Evolutionary conservation across 805 yeast species (phyloP).

Genomic region (Cyberlindnera mycetangii): DNA sequence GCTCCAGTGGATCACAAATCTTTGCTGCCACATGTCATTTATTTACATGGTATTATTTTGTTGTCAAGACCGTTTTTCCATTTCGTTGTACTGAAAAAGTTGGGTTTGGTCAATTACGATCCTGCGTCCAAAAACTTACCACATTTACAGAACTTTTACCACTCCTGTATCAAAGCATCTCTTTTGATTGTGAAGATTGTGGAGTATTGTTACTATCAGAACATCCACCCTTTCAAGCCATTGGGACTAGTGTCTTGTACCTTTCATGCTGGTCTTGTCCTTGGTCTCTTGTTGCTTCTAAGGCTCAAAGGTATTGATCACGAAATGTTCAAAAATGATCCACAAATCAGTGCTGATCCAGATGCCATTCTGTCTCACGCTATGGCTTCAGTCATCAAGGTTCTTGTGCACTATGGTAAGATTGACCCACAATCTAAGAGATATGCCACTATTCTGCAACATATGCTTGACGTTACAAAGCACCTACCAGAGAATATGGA

Average conservation of each 20-base stretch:
- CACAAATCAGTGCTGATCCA: conserved; percentile 15
- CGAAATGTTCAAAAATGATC: conserved; percentile 19
- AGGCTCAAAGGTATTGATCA: conserved; percentile 18
- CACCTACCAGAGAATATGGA: background rate
- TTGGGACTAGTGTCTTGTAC: conserved; percentile 32
- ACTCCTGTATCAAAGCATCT: conserved; percentile 37
- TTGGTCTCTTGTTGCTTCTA: conserved; percentile 33
- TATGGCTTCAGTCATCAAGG: conserved; percentile 22
- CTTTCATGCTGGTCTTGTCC: conserved; percentile 36
- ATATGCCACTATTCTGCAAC: conserved; percentile 17
- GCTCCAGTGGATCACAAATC: conserved; percentile 21
- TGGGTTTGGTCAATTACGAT: conserved; percentile 20
- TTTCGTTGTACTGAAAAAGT: conserved; percentile 28
- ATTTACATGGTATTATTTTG: conserved; percentile 36
- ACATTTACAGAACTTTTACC: conserved; percentile 30
- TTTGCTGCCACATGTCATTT: conserved; percentile 34
- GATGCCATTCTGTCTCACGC: conserved; percentile 19
- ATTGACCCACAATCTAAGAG: conserved; percentile 21
- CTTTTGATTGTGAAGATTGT: conserved; percentile 34
- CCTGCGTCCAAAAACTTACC: conserved; percentile 14
- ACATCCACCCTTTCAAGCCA: conserved; percentile 37
- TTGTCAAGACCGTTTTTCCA: conserved; percentile 43
- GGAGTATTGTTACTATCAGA: conserved; percentile 25
- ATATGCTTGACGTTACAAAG: conserved; percentile 21
- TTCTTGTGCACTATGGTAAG: conserved; percentile 21